phyloP scores from a whole-genome alignment of 208 protist genomes.

The Trypanosomatidae sp. region DNA sequence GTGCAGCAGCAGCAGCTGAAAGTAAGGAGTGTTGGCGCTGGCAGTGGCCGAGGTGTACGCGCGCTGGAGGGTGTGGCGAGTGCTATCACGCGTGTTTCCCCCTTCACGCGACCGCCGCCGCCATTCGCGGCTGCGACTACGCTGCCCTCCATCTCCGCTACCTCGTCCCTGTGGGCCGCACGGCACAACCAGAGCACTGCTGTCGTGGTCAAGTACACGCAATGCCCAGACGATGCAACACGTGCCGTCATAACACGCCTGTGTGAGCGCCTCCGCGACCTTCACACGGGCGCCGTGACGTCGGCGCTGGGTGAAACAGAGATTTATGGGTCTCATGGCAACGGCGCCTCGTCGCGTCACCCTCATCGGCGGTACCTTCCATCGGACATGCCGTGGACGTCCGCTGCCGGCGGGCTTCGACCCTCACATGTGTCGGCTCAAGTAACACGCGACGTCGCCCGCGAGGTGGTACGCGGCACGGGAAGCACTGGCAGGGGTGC shows the following conservation, averaged over 20 bases:
- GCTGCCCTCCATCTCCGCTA: neutral
- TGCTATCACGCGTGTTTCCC: neutral
- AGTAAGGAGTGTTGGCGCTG: neutral
- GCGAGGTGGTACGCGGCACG: neutral
- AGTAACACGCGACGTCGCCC: neutral
- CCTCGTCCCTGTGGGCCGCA: constrained; percentile 27
- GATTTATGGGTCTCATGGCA: neutral
- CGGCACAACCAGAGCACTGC: constrained; percentile 22
- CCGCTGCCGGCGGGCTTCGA: neutral
- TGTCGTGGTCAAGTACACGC: constrained; percentile 48
- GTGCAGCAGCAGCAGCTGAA: constrained; percentile 4
- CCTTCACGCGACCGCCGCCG: neutral
- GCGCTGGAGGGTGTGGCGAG: neutral
- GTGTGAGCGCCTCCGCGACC: constrained; percentile 56
- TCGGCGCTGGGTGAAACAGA: neutral
- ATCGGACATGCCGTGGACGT: neutral
- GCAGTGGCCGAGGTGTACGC: neutral
- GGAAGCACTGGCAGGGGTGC: neutral
- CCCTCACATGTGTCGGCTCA: neutral
- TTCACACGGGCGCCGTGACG: constrained; percentile 26
- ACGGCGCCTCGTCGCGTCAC: neutral
- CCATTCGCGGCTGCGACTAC: constrained; percentile 4
- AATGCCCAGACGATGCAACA: constrained; percentile 52
- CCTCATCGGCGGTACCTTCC: neutral
- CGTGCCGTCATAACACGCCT: constrained; percentile 49